Base-by-base conservation (phyloP, 371 early-diverging fungal genomes). In the Syncephalastrum sp. region DNA sequence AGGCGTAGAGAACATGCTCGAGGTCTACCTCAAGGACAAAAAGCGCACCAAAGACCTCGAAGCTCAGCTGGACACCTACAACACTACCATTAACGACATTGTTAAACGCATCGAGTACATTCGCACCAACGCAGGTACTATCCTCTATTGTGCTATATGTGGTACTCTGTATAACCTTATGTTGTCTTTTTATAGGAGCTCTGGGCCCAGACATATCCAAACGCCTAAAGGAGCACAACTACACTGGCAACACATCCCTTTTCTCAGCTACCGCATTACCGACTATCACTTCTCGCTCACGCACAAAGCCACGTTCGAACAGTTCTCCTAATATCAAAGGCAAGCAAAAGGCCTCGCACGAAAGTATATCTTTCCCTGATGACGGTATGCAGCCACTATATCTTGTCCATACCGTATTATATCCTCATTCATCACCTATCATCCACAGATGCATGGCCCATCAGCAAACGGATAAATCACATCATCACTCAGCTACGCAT, bases 31-130 rank as follows among this genome's bases (percentile, higher is more conserved):
- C 21, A 69, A 73, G 23, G 71, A 68, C 42, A 74, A 68, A 50
- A 79, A 76, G 52, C 68, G 77, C n/a, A 72, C 77, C 42, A 80
- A 79, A 42, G 77, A 81, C 33, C 65, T 84, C 41, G 82, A 82
- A 63, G 56, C 65, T 5, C 72, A 82, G 59, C 57, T 84, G 33
- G 76, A 74, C 53, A 63, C 38, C 4, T 77, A 67, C 19, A 71
- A 69, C 52, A 53, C 53, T 17, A 67, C 74, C 42, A 84, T 84
- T 45, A 74, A 73, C 21, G 50, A 68, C 15, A 72, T 75, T 16
- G 75, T 64, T 5, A 71, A 82, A 53, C 66, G 69, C 38, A 72
- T 82, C 15, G 84, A 84, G 50, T 47, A 63, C 13, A 65, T 78
- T 25, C 57, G 79, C 29, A 67, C 65, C 8, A 64, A 63, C 38